Base-by-base conservation (phyloP, 1,284 basidiomycete genomes). In the Ceratobasidium sp. region DNA sequence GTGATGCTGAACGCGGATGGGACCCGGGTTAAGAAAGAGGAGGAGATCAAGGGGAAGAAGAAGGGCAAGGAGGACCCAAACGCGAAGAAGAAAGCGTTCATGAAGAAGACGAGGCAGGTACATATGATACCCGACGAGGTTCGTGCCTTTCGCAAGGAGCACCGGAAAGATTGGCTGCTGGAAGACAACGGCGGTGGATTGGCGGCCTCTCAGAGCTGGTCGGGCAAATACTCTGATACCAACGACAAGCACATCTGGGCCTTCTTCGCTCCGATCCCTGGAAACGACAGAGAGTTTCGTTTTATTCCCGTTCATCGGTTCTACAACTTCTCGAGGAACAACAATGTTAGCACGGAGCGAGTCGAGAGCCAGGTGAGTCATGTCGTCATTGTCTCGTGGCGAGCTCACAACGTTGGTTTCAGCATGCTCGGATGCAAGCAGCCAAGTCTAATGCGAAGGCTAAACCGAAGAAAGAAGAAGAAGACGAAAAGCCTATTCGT, bases 131-230 rank as follows among this genome's bases (percentile, higher is more conserved):
- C 91, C 0, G 92, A 93, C 65, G 90, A 91, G 33, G 85, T 89
- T 64, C 86, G 92, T 73, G 89, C 91, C 85, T 86, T 96, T 81
- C 87, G 92, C 82, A 89, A 89, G 82, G 94, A 96, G 86, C 95
- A 96, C 84, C 87, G 93, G 80, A 93, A 93, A 84, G 95, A 95
- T 1, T 96, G 95, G 95, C 91, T 96, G 61, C 89, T 96, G 85
- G 95, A 96, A 85, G 94, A 95, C 83, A 89, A 88, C 64, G 83
- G 83, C 59, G 88, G 90, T 73, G 71, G 71, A 17, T 40, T 52
- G 26, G 71, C 71, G 9, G 59, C 71, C 15, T 85, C 87, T 78
- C 93, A 95, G 84, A 83, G 89, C 42, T 96, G 95, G 95, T 87
- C 91, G 26, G 95, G 92, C 23, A 89, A 92, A 83, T 88, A 96